Conservation (phyloP, 2,329 filamentous ascomycete species). For the Calonectria leucothoes region DNA sequence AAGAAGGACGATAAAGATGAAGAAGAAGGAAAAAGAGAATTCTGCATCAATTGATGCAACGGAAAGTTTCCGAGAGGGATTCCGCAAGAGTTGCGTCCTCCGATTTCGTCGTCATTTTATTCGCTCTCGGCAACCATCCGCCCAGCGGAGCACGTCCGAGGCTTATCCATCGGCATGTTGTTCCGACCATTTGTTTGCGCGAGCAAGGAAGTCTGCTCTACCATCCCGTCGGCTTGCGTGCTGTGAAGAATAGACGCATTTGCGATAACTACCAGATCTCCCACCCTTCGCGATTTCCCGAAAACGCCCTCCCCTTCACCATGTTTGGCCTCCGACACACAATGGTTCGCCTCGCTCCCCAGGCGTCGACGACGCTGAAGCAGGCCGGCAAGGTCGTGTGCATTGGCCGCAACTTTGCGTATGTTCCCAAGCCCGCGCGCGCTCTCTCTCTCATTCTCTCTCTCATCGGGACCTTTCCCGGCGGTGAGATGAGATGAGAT, state of each 20-base stretch:
- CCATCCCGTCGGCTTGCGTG: too few species aligned
- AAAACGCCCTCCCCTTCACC: conserved; percentile 15
- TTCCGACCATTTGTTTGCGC: conserved; percentile 35
- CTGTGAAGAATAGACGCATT: neutral
- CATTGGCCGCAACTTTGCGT: conserved; percentile 97
- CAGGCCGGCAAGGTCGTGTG: conserved; percentile 84
- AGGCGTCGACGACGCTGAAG: conserved; percentile 56
- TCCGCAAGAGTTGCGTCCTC: neutral
- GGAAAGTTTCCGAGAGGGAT: neutral
- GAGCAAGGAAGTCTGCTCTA: neutral
- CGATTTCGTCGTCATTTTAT: neutral
- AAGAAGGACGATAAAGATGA: neutral
- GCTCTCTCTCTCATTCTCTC: neutral
- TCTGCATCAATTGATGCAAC: neutral
- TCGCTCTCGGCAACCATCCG: conserved; percentile 10
- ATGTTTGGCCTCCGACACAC: conserved; percentile 53
- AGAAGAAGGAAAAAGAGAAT: neutral
- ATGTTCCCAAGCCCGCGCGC: too few species aligned
- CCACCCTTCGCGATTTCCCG: neutral
- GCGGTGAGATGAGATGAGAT: neutral
- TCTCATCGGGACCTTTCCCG: conserved; percentile 21
- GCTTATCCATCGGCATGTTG: conserved; percentile 35
- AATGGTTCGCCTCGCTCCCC: conserved; percentile 53
- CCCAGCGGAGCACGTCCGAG: conserved; percentile 37
- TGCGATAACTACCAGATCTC: conserved; percentile 2